phyloP scores from a whole-genome alignment of 805 yeast species.

The Sugiyamaella smithiae region DNA sequence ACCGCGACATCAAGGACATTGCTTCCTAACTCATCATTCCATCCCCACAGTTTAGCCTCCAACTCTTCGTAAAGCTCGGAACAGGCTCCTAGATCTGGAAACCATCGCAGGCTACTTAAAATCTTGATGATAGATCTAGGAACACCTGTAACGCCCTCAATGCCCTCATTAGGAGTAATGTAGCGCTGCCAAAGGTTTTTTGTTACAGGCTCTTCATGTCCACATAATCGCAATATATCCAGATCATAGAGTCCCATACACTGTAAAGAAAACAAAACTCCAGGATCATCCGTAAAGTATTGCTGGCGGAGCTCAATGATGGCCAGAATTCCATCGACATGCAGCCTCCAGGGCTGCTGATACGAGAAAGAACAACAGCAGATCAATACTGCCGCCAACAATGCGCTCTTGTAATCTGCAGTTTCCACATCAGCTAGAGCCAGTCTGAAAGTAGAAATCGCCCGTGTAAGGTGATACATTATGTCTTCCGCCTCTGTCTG shows the following conservation, averaged over 20 bases:
- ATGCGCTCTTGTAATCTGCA: neutral
- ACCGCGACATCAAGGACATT: neutral
- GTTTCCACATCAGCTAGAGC: neutral
- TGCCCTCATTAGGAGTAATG: neutral
- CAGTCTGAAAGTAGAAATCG: neutral
- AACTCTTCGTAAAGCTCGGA: neutral
- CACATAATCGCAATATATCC: conserved; percentile 1
- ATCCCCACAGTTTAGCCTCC: conserved; percentile 2
- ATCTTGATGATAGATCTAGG: conserved; percentile 3
- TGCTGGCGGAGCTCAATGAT: conserved; percentile 2
- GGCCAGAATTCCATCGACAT: conserved; percentile 10
- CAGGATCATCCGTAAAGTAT: conserved; percentile 4
- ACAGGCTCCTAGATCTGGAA: neutral
- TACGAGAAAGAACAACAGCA: conserved; percentile 4
- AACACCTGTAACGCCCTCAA: conserved; percentile 2
- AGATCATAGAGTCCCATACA: conserved; percentile 8
- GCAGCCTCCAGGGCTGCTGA: conserved; percentile 9
- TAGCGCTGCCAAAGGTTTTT: conserved; percentile 6
- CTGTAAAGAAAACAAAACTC: neutral
- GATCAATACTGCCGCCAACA: conserved; percentile 6
- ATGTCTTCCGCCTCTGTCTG: conserved; percentile 4
- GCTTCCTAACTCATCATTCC: neutral
- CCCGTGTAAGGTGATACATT: conserved; percentile 1
- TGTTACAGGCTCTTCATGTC: conserved; percentile 3
- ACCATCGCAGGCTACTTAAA: conserved; percentile 4